Conservation (phyloP, 2,329 filamentous ascomycete species). For the Paraphaeosphaeria minitans region DNA sequence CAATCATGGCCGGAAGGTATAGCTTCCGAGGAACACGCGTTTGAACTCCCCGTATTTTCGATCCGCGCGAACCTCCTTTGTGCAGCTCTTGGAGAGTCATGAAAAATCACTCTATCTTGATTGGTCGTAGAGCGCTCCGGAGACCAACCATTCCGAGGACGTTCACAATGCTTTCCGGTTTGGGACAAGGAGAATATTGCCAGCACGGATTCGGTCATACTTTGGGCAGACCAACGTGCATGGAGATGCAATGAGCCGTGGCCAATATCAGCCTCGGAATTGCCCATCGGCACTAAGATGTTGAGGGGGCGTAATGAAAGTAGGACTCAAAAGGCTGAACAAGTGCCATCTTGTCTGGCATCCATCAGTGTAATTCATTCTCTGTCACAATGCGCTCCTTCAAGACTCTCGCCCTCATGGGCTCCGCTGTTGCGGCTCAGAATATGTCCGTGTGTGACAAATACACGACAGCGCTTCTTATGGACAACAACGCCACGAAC, state of each 20-base stretch:
- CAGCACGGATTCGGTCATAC: neutral
- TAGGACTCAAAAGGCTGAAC: neutral
- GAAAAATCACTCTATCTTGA: neutral
- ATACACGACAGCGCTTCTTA: conserved; percentile 65
- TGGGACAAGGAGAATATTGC: neutral
- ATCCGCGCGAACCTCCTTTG: neutral
- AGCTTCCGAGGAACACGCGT: neutral
- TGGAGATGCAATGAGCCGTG: neutral
- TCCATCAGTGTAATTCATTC: neutral
- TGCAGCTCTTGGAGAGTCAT: neutral
- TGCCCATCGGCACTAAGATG: neutral
- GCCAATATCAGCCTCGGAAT: neutral
- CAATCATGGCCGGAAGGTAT: neutral
- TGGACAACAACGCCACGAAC: conserved; percentile 63
- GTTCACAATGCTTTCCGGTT: neutral
- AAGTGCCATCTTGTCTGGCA: neutral
- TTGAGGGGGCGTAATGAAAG: neutral
- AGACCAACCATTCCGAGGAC: neutral
- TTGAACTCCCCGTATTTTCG: neutral
- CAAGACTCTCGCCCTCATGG: conserved; percentile 7
- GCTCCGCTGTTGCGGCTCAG: conserved; percentile 14
- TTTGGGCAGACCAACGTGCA: neutral
- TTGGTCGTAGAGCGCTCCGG: neutral
- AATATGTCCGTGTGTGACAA: conserved; percentile 65
- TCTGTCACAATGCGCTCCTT: conserved; percentile 14